phyloP scores from a whole-genome alignment of 208 protist species.

The Jaenimonas drosophilae region DNA sequence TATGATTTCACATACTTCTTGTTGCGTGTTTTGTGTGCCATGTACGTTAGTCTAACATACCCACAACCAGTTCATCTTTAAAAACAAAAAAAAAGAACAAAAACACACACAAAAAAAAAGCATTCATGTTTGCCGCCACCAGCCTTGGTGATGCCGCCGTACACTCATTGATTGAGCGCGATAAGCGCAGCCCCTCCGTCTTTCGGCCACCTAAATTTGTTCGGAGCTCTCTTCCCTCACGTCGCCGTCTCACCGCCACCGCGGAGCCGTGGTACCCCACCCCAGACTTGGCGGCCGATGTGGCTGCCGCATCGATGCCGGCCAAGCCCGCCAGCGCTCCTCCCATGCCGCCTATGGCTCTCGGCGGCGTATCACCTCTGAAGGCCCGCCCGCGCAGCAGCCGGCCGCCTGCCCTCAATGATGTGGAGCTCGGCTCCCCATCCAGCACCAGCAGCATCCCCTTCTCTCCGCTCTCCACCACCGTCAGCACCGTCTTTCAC shows the following conservation, averaged over 20 bases:
- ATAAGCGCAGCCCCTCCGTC: conserved; percentile 43
- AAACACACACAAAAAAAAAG: conserved; percentile 2
- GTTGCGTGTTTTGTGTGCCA: conserved; percentile 6
- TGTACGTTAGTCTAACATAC: conserved; percentile 1
- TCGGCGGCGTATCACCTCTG: background rate
- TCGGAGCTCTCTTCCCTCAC: conserved; percentile 21
- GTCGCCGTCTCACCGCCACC: conserved; percentile 35
- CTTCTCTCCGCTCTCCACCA: conserved; percentile 49
- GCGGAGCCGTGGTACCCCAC: conserved; percentile 43
- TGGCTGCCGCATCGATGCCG: no score
- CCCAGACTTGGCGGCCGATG: conserved; percentile 2
- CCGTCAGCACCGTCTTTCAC: conserved; percentile 42
- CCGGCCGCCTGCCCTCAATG: background rate
- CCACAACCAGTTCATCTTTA: background rate
- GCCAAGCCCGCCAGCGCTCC: background rate
- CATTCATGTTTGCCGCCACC: no score
- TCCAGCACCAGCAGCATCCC: conserved; percentile 14
- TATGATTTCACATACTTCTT: conserved; percentile 2
- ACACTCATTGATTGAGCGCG: conserved; percentile 48
- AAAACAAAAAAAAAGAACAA: conserved; percentile 3
- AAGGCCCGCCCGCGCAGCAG: background rate
- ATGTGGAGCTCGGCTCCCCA: conserved; percentile 7
- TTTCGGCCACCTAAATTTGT: conserved; percentile 54
- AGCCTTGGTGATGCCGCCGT: no score
- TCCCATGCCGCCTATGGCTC: background rate